phyloP scores from a whole-genome alignment of 1,284 basidiomycete species.

The Tranzscheliella williamsii region DNA sequence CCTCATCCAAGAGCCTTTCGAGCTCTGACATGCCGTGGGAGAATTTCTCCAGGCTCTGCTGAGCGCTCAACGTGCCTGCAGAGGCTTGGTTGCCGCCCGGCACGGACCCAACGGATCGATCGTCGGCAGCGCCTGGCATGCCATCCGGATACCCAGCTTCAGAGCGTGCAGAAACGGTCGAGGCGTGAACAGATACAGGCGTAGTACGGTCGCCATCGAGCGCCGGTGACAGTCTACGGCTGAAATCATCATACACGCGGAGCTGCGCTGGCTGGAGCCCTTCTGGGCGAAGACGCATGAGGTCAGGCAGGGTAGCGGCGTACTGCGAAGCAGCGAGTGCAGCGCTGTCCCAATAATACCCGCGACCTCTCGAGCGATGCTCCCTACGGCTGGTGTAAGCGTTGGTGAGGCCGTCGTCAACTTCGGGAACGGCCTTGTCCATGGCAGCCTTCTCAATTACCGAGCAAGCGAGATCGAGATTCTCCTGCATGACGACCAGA shows the following conservation, averaged over 20 bases:
- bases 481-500: conserved; percentile 83
- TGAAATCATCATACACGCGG: conserved; percentile 92
- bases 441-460: conserved; percentile 97
- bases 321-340: conserved; percentile 68
- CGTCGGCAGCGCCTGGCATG: conserved; percentile 1
- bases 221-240: conserved; percentile 40
- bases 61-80: conserved; percentile 28
- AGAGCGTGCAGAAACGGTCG: conserved; percentile 24
- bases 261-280: conserved; percentile 82
- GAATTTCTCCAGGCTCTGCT: conserved; percentile 61
- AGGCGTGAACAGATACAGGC: conserved; percentile 38
- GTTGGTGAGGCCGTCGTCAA: conserved; percentile 82
- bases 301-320: conserved; percentile 80
- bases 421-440: conserved; percentile 92
- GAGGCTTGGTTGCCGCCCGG: conserved; percentile 5
- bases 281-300: conserved; percentile 79
- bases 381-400: conserved; percentile 79
- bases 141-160: conserved; percentile 21
- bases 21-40: conserved; percentile 49
- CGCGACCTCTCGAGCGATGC: conserved; percentile 75
- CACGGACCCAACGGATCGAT: conserved; percentile 1
- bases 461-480: conserved; percentile 88
- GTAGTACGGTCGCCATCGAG: conserved; percentile 29
- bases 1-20: conserved; percentile 49
- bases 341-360: conserved; percentile 55